phyloP scores from a whole-genome alignment of 768 basidiomycete genomes.

The Tylopilus intermedius region DNA sequence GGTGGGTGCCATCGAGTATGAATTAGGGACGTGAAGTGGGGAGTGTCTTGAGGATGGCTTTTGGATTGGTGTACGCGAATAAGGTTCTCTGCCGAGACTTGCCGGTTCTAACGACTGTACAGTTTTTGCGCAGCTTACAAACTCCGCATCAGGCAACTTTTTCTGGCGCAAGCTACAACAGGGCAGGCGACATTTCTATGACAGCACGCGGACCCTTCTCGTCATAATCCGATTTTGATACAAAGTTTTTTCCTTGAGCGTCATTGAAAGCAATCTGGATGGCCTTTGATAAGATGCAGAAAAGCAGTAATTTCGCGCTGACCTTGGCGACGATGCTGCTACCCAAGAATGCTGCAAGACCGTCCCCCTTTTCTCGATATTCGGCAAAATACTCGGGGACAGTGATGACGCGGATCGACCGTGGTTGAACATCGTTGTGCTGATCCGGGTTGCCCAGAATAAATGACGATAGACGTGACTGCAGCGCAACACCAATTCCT shows the following conservation, averaged over 20 bases:
- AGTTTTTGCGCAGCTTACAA: constrained; percentile 25
- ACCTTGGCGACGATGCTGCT: constrained; percentile 85
- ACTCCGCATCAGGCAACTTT: constrained; percentile 17
- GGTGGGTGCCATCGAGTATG: constrained; percentile 78
- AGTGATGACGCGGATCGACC: constrained; percentile 52
- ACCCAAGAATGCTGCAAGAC: constrained; percentile 75
- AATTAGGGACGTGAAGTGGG: constrained; percentile 14
- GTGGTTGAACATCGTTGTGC: constrained; percentile 68
- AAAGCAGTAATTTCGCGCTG: constrained; percentile 5
- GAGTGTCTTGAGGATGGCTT: constrained; percentile 2
- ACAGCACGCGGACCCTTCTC: constrained; percentile 68
- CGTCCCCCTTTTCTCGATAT: constrained; percentile 81
- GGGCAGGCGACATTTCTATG: constrained; percentile 71
- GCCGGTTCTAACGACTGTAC: constrained; percentile 23
- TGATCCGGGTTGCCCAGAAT: constrained; percentile 58
- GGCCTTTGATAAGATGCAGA: not conserved
- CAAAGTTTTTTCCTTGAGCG: constrained; percentile 57
- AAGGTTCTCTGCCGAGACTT: constrained; percentile 14
- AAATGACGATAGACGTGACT: constrained; percentile 64
- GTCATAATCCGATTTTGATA: constrained; percentile 76
- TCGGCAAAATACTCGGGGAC: constrained; percentile 91
- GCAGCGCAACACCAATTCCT: constrained; percentile 67
- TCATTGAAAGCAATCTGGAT: constrained; percentile 72
- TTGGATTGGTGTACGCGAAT: constrained; percentile 5
- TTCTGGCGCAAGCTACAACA: constrained; percentile 41